These are phyloP conservation scores for Pseudogymnoascus sp. DNA, from an alignment of 2,329 filamentous ascomycete genomes.

Conservation along the genomic window DNA sequence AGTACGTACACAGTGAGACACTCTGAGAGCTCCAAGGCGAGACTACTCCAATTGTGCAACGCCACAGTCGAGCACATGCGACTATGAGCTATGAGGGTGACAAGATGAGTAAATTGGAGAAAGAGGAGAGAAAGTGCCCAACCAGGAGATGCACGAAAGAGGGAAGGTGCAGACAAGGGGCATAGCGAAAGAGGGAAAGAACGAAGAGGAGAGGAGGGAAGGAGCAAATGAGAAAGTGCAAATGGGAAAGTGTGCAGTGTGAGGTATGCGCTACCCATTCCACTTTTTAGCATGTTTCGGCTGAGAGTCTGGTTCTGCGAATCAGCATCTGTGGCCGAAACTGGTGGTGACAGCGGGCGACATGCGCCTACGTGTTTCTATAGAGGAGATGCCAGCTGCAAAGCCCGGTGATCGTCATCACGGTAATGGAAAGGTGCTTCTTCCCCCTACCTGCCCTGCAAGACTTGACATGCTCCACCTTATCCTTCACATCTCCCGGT, in stretches of 20 bases:
- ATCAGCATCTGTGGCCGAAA: background rate
- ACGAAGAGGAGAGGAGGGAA: background rate
- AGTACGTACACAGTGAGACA: background rate
- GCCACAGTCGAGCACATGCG: background rate
- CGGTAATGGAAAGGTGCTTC: background rate
- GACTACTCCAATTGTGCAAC: background rate
- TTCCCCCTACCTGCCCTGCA: background rate
- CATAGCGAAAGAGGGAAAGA: background rate
- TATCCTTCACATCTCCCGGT: background rate
- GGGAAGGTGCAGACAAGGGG: background rate
- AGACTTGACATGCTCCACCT: background rate
- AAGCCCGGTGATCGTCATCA: background rate
- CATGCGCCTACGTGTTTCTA: background rate
- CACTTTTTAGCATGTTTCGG: background rate
- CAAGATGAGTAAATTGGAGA: background rate
- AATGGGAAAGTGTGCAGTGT: background rate
- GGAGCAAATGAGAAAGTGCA: background rate
- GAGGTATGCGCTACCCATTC: background rate
- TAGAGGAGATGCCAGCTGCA: background rate
- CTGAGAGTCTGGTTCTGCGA: background rate
- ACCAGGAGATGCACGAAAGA: background rate
- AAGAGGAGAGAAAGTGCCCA: background rate
- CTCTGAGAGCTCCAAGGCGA: background rate
- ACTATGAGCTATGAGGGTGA: background rate
- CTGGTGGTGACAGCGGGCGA: background rate